phyloP scores from a whole-genome alignment of 2,329 filamentous ascomycete genomes.

The Colletotrichum sp. region DNA sequence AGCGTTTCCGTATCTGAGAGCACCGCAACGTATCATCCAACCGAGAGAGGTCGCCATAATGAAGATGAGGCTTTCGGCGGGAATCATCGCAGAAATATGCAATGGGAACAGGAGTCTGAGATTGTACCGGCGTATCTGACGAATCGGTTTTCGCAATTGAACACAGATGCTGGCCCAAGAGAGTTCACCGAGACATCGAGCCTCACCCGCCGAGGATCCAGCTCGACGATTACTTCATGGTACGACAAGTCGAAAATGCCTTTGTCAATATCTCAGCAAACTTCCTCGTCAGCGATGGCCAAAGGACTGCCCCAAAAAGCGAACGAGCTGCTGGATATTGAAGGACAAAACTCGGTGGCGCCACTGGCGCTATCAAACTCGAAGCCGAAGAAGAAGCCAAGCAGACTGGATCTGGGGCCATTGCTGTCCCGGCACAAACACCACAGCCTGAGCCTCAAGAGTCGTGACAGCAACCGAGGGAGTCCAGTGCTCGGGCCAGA shows the following conservation, averaged over 20 bases:
- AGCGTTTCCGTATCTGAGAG: conserved; percentile 50
- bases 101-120: conserved; percentile 53
- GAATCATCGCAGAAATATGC: conserved; percentile 28
- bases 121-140: conserved; percentile 41
- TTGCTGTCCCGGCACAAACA: conserved; percentile 40
- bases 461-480: background rate
- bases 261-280: conserved; percentile 63
- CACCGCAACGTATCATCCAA: conserved; percentile 32
- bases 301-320: conserved; percentile 57
- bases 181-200: conserved; percentile 45
- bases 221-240: conserved; percentile 60
- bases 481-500: conserved; percentile 37
- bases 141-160: conserved; percentile 15
- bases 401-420: conserved; percentile 53
- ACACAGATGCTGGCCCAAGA: background rate
- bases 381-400: conserved; percentile 52
- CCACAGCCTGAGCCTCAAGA: conserved; percentile 19
- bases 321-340: conserved; percentile 50
- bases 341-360: conserved; percentile 32
- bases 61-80: conserved; percentile 13
- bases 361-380: conserved; percentile 22
- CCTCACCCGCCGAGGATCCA: conserved; percentile 54
- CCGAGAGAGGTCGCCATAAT: conserved; percentile 19
- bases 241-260: conserved; percentile 63
- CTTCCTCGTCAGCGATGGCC: conserved; percentile 62